Conservation (phyloP, 352 stramenopile species). For the Peronospora belbahrii region DNA sequence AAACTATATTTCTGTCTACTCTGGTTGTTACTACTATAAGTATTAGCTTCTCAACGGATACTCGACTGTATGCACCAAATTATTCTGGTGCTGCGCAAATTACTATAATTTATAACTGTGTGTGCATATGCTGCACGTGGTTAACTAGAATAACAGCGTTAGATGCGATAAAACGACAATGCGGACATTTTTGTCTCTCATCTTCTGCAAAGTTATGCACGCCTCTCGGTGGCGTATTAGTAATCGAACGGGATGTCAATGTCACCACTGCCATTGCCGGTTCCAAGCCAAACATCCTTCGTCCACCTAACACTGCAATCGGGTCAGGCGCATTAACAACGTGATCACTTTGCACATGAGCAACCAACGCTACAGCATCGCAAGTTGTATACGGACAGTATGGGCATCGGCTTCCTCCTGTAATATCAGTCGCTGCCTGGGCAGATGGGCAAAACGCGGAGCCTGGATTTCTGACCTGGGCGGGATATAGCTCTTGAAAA, state of each 20-base stretch:
- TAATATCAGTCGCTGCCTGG: slow-evolving; percentile 12
- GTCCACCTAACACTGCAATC: slow-evolving; percentile 22
- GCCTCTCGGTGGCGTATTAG: slow-evolving; percentile 5
- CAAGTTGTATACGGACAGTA: slow-evolving; percentile 46
- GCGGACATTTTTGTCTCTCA: slow-evolving; percentile 49
- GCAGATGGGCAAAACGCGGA: slow-evolving; percentile 13
- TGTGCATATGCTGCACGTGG: slow-evolving; percentile 65
- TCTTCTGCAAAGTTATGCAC: slow-evolving; percentile 2
- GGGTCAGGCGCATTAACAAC: slow-evolving; percentile 1
- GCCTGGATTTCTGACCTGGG: slow-evolving; percentile 3
- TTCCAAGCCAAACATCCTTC: slow-evolving; percentile 21
- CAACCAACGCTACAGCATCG: slow-evolving; percentile 54
- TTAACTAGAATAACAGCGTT: slow-evolving; percentile 70
- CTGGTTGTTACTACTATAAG: background rate
- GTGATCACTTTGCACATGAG: slow-evolving; percentile 54
- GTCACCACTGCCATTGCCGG: slow-evolving; percentile 18
- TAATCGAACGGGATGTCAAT: slow-evolving; percentile 2
- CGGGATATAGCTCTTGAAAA: slow-evolving; percentile 10
- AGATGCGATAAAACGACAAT: slow-evolving; percentile 43
- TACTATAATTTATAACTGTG: too few relatives aligned
- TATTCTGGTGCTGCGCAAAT: background rate
- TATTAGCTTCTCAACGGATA: too few relatives aligned
- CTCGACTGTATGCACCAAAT: slow-evolving; percentile 2
- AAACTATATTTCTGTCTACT: too few relatives aligned
- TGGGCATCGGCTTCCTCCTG: slow-evolving; percentile 33